A percentile compares a stretch with the other conserved stretches of the same genome.
These are phyloP conservation scores for Gaillardinia entomophila DNA, from an alignment of 805 yeast genomes.

Conservation along the genomic window DNA sequence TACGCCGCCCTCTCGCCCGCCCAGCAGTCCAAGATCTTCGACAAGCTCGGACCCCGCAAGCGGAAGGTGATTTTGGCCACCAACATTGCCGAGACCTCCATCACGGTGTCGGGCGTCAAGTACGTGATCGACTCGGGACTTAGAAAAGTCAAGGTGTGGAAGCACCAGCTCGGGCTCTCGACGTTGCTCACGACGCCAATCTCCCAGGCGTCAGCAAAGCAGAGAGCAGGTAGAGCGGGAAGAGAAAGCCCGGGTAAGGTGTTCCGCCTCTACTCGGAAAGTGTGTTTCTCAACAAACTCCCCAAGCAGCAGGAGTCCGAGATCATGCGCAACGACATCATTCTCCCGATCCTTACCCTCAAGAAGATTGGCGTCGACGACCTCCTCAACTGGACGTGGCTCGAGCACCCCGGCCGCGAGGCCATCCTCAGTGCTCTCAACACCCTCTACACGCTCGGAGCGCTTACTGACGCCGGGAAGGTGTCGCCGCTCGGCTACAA, in stretches of 20 bases:
- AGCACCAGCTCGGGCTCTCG: conserved; percentile 88
- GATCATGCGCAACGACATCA: conserved; percentile 78
- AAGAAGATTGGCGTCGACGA: conserved; percentile 82
- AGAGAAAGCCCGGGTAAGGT: conserved; percentile 91
- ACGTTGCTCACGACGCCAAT: conserved; percentile 88
- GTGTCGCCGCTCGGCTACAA: conserved; percentile 76
- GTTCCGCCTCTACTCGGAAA: conserved; percentile 75
- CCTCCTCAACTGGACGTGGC: conserved; percentile 84
- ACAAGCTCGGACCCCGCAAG: conserved; percentile 53
- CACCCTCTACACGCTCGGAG: conserved; percentile 72
- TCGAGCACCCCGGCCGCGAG: conserved; percentile 81
- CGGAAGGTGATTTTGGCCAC: conserved; percentile 90
- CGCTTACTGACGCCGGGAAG: conserved; percentile 68
- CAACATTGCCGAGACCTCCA: conserved; percentile 95
- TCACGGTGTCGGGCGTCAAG: conserved; percentile 90
- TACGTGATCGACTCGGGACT: conserved; percentile 92
- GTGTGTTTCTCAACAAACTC: conserved; percentile 50
- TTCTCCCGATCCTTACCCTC: conserved; percentile 77
- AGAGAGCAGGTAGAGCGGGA: conserved; percentile 98
- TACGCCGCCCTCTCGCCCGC: conserved; percentile 91
- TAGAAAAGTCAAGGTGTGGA: conserved; percentile 91
- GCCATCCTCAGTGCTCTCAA: conserved; percentile 71
- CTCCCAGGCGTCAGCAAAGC: conserved; percentile 91
- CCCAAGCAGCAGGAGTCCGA: conserved; percentile 89
- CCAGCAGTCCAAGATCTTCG: conserved; percentile 78